Evolutionary conservation across 2,329 filamentous ascomycete species (phyloP), one percentile per base, ranked within the genome.

Genomic region (Polychaeton citri): DNA sequence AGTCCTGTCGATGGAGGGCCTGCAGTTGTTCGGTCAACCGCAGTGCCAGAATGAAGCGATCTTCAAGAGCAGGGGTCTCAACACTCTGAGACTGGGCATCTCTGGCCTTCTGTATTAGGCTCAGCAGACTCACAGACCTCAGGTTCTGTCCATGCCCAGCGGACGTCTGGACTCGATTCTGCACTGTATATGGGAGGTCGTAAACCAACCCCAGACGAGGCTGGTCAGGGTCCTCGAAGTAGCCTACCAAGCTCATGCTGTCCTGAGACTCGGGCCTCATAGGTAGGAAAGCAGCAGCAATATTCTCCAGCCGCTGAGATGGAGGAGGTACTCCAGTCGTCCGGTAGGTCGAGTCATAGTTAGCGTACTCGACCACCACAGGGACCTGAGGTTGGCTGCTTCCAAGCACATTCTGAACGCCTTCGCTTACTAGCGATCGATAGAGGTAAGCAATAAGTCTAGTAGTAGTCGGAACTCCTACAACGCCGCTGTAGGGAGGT

Each of bases 181-280:
- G 60, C 9, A 64, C 55, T 6, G 56, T 58, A 1, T 71, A 66
- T 2, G 81, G 81, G 19, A 87, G 72, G 34, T 81, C 76, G 48
- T 84, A 88, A 8, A 88, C 70, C 8, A 88, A 64, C 4, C 81
- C 82, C 36, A 85, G 72, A 7, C 82, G 70, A 1, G 65, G 62
- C 37, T 81, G 76, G 36, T 73, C 70, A 36, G 79, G 67, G 47
- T 87, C 81, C 52, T 87, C 81, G 47, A 84, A 85, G 50, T 84
- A 87, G 49, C 43, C 81, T 66, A 52, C 56, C 47, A 70, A 76
- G 65, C 69, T 81, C 12, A 76, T 68, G 17, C 61, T 63, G 2
- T 44, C 46, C 32, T 53, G 51, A 15, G 50, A 51, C 16, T 54
- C 52, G 12, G 52, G 36, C 30, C 53, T 46, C 51, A 54, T 54